Evolutionary conservation across 768 basidiomycete genomes (phyloP), one percentile per base, ranked within the genome.

Genomic region (Krasilnikovozyma curviuscula): DNA sequence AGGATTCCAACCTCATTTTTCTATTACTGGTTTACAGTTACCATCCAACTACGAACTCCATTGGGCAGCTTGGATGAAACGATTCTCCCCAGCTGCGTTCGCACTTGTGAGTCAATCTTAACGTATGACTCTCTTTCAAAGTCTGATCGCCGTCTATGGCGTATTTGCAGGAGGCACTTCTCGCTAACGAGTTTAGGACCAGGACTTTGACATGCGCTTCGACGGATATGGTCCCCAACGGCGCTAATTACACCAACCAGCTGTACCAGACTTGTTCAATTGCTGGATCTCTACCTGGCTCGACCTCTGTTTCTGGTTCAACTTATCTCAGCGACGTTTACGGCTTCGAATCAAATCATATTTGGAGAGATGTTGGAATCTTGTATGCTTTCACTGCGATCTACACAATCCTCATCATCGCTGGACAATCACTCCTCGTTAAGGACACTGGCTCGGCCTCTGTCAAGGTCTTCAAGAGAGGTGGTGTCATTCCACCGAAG

Each of bases 381-480:
- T 9, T 50, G 12, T 42, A 25, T 32, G 38, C 28, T 2, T 34
- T 42, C 25, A 29, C 8, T 25, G 48, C 33, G 1, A 35, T 44
- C 41, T 54, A 50, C 35, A 14, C 45, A 25, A 13, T 47, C 34
- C 23, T 47, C 21, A 29, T 47, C 45, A 39, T 47, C 45, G n/a
- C 39, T 13, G 45, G 45, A 8, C 3, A 23, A 32, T 28, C 53
- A 2, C 16, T 54, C 23, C 49, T 54, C 45, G 33, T 54, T 31
- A 38, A 40, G 31, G 53, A 54, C 49, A 54, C 40, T 5, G 53
- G 49, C 3, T 32, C 44, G 3, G 27, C 53, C 1, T 54, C 53
- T 7, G 18, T 37, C 29, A 50, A 47, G 31, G 5, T 54, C 35
- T 54, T 47, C 41, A 49, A 41, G 25, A 40, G 49, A 6, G 37